phyloP scores from a whole-genome alignment of 192 early-diverging fungal species.

The Coemansia sp. region DNA sequence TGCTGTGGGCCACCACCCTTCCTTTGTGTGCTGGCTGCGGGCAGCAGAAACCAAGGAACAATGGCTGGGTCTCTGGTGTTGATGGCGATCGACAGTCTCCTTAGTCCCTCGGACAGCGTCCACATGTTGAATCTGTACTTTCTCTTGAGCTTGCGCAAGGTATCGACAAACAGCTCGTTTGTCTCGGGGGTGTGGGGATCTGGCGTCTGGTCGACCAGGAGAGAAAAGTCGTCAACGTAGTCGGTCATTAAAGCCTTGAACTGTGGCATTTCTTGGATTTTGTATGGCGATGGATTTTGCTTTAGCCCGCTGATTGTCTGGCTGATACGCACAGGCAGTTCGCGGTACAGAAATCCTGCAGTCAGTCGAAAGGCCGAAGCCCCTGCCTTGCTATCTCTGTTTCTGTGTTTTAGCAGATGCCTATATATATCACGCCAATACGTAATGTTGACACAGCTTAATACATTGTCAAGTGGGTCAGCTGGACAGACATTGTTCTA shows the following conservation, averaged over 20 bases:
- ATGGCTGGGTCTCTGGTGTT: constrained; percentile 36
- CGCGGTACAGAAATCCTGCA: constrained; percentile 58
- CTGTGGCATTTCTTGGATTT: constrained; percentile 45
- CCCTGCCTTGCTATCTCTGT: constrained; percentile 37
- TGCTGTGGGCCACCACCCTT: constrained; percentile 8
- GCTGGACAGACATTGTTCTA: neutral
- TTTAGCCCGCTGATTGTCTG: constrained; percentile 56
- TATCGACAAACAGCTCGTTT: constrained; percentile 43
- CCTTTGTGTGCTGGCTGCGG: neutral
- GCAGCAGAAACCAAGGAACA: constrained; percentile 28
- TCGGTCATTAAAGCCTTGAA: constrained; percentile 54
- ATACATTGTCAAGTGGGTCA: neutral
- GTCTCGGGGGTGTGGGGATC: constrained; percentile 32
- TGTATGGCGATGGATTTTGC: constrained; percentile 47
- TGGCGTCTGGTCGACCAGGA: constrained; percentile 34
- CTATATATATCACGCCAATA: constrained; percentile 18
- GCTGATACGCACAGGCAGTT: constrained; percentile 60
- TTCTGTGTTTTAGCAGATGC: constrained; percentile 47
- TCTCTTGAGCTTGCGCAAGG: constrained; percentile 37
- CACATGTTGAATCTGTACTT: constrained; percentile 41
- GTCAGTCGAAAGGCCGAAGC: constrained; percentile 49
- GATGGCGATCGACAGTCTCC: constrained; percentile 50
- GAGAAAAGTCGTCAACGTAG: constrained; percentile 56
- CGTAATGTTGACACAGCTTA: neutral
- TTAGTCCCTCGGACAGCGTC: constrained; percentile 38